A percentile compares a stretch with the other conserved stretches of the same genome.
Evolutionary conservation across 495 filamentous ascomycete species (phyloP).

Genomic region (Bombardia bombarda): DNA sequence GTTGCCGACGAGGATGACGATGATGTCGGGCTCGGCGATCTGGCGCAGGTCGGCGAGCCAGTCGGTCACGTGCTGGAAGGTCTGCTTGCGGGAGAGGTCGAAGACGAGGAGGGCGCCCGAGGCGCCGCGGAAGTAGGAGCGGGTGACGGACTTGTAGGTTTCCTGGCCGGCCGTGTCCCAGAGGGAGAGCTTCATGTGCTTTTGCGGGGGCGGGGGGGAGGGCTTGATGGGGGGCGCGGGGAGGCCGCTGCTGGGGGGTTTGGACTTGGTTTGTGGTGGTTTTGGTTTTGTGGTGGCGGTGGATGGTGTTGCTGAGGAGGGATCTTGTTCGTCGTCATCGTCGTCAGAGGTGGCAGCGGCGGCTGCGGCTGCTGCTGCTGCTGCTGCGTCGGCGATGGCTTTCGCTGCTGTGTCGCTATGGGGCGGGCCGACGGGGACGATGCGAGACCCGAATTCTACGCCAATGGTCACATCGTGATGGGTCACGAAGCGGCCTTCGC

Average conservation of each 20-base stretch:
- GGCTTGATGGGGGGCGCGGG: constrained; percentile 25
- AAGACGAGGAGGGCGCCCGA: constrained; percentile 90
- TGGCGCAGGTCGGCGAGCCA: constrained; percentile 90
- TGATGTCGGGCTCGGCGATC: constrained; percentile 89
- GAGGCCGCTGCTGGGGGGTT: constrained; percentile 24
- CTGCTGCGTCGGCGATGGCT: constrained; percentile 6
- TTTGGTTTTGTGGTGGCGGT: neutral
- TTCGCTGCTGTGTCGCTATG: constrained; percentile 30
- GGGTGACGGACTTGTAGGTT: constrained; percentile 91
- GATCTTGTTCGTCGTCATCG: neutral
- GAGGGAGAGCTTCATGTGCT: constrained; percentile 67
- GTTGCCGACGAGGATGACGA: constrained; percentile 91
- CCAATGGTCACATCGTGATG: constrained; percentile 97
- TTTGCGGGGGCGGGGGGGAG: constrained; percentile 36
- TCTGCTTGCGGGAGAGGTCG: constrained; percentile 80
- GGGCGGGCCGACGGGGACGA: constrained; percentile 86
- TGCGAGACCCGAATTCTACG: constrained; percentile 91
- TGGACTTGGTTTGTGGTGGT: constrained; percentile 2
- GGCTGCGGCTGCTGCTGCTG: neutral
- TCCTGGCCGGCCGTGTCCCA: constrained; percentile 99
- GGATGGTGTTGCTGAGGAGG: constrained; percentile 1
- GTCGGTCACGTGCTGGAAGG: constrained; percentile 73
- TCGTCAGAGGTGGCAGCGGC: neutral
- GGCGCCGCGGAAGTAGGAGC: constrained; percentile 90
- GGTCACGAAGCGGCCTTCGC: constrained; percentile 89